Conservation (phyloP, 345 rosid genomes). For the Physaria fendleri region DNA sequence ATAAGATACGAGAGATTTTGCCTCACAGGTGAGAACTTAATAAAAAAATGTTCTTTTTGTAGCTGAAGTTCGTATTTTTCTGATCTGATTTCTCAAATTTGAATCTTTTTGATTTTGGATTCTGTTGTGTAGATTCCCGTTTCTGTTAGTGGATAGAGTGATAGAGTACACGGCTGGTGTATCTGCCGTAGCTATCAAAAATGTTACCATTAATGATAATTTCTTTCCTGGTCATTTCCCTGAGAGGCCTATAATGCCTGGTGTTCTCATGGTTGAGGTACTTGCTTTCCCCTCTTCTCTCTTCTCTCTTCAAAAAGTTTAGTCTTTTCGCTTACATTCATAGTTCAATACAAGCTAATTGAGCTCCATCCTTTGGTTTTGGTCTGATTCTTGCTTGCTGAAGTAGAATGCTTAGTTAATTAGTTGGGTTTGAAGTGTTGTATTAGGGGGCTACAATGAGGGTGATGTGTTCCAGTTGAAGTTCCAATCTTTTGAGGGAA, state of each 20-base stretch:
- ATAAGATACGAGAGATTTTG: constrained; percentile 79
- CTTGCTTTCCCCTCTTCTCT: background rate
- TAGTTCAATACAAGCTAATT: background rate
- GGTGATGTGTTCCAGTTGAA: background rate
- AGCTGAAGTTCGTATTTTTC: background rate
- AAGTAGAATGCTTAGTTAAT: background rate
- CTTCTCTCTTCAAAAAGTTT: background rate
- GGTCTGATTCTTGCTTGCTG: background rate
- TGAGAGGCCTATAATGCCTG: constrained; percentile 98
- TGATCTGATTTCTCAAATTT: background rate
- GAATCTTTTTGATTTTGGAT: background rate
- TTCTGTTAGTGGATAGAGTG: constrained; percentile 95
- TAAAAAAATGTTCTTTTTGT: background rate
- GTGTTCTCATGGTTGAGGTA: constrained; percentile 99
- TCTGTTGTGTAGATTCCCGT: constrained; percentile 67
- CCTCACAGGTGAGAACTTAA: constrained; percentile 59
- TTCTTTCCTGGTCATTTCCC: constrained; percentile 99
- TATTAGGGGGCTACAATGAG: background rate
- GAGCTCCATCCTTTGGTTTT: background rate
- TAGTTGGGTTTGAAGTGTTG: background rate
- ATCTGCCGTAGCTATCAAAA: constrained; percentile 91
- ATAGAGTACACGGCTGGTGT: constrained; percentile 91
- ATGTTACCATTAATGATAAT: constrained; percentile 95
- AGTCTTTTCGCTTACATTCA: background rate
- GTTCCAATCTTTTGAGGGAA: background rate